Conservation (phyloP, 164 flowering plant genomes). For the Paratinospora sagittata region DNA sequence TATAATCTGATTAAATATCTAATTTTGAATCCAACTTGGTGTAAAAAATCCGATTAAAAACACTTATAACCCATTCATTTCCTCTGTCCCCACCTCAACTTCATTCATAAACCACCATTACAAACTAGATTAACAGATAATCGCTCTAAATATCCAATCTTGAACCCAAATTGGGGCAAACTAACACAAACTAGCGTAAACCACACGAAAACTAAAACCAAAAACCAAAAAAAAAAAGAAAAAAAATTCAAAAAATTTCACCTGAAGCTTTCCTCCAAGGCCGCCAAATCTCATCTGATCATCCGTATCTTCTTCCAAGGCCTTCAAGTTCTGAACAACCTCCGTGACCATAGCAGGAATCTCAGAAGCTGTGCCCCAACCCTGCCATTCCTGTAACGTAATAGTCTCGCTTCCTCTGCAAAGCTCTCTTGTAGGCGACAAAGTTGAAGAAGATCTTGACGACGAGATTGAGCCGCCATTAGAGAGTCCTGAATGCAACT, state of each 20-base stretch:
- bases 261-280: constrained; percentile 70
- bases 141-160: no score
- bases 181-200: not conserved
- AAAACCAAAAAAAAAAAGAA: no score
- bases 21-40: no score
- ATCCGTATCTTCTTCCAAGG: constrained; percentile 48
- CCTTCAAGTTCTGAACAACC: constrained; percentile 55
- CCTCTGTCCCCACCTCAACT: constrained; percentile 7
- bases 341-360: constrained; percentile 55
- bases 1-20: no score
- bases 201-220: not conserved
- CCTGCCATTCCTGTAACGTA: constrained; percentile 64
- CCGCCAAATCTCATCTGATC: constrained; percentile 72
- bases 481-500: not conserved
- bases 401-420: constrained; percentile 8
- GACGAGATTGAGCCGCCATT: not conserved
- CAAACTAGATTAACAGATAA: no score
- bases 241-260: constrained; percentile 4
- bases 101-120: no score
- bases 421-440: constrained; percentile 5
- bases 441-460: constrained; percentile 10
- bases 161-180: not conserved
- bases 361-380: constrained; percentile 72
- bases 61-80: no score
- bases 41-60: no score